phyloP scores from a whole-genome alignment of 345 rosid genomes.

The Hypericum androsaemum region DNA sequence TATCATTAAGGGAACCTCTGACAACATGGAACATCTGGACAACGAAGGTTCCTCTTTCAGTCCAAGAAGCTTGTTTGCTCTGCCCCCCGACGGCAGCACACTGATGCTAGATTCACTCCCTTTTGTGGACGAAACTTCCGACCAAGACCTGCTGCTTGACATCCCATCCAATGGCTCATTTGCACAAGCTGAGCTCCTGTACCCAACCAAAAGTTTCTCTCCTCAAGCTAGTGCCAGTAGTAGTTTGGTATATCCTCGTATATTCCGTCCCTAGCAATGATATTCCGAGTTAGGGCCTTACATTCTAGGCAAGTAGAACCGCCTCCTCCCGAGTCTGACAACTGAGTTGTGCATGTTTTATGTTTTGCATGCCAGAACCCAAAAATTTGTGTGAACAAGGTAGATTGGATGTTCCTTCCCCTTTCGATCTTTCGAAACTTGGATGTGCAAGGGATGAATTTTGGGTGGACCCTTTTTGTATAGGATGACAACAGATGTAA shows the following conservation, averaged over 20 bases:
- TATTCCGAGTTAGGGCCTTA: slow-evolving; percentile 7
- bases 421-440: slow-evolving; percentile 23
- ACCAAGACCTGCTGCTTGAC: slow-evolving; percentile 75
- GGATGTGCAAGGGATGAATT: slow-evolving; percentile 28
- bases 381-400: slow-evolving; percentile 30
- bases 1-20: slow-evolving; percentile 37
- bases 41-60: slow-evolving; percentile 58
- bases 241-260: slow-evolving; percentile 40
- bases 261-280: slow-evolving; percentile 28
- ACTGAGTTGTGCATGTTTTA: slow-evolving; percentile 16
- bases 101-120: slow-evolving; percentile 44
- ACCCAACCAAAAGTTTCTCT: slow-evolving; percentile 31
- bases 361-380: slow-evolving; percentile 22
- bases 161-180: slow-evolving; percentile 78
- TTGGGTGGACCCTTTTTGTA: slow-evolving; percentile 30
- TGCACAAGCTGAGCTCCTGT: slow-evolving; percentile 89
- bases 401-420: slow-evolving; percentile 37
- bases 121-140: slow-evolving; percentile 48
- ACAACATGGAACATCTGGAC: slow-evolving; percentile 50
- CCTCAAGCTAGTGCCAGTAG: slow-evolving; percentile 58
- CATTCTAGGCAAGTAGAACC: slow-evolving; percentile 19
- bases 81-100: slow-evolving; percentile 58
- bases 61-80: slow-evolving; percentile 59
- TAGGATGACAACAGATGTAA: slow-evolving; percentile 47
- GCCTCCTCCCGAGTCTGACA: slow-evolving; percentile 19